Evolutionary conservation across 1,284 basidiomycete genomes (phyloP), one percentile per base, ranked within the genome.

Genomic region (Rhodotorula sp.): DNA sequence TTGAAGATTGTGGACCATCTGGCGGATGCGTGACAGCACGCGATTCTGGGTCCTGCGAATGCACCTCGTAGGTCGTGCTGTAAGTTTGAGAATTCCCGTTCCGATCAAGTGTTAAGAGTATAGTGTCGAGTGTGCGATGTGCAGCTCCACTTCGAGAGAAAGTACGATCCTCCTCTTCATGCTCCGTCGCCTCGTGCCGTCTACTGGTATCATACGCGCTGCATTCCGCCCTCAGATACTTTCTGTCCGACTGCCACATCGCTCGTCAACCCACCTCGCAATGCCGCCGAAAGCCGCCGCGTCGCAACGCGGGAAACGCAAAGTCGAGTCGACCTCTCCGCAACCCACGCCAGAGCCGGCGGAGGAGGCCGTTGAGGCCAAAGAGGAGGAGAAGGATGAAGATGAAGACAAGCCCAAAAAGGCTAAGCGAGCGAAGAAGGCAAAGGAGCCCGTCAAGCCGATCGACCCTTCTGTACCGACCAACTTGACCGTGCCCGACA

Each of bases 401-500:
- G 66, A 62, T 10, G 64, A 63, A 2, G 55, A 45, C 28, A 31
- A 60, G 28, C 58, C 58, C 38, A 49, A 54, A 31, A 69, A 64
- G 62, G 62, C 60, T 60, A 72, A 72, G 56, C 49, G 68, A 21
- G 66, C 65, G 26, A 77, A 77, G 63, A 64, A 69, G 49, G 64
- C 60, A 31, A 76, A 77, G 63, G 75, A 68, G 50, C 78, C 78
- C 23, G 74, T 79, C 48, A 68, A 59, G 34, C 78, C 78, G 10
- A 61, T 79, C 49, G 72, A 78, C 60, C 63, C 73, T 2, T 64
- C 70, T 3, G 47, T 78, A 14, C 78, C 78, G 15, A 74, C 68
- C 62, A 79, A 78, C 71, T 71, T 68, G 28, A 67, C 74, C 18
- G 75, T 79, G 34, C 78, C 78, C 1, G 69, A 73, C n/a, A 63